These are phyloP conservation scores for Yarrowia sp. DNA, from an alignment of 805 yeast species.

Conservation along the genomic window DNA sequence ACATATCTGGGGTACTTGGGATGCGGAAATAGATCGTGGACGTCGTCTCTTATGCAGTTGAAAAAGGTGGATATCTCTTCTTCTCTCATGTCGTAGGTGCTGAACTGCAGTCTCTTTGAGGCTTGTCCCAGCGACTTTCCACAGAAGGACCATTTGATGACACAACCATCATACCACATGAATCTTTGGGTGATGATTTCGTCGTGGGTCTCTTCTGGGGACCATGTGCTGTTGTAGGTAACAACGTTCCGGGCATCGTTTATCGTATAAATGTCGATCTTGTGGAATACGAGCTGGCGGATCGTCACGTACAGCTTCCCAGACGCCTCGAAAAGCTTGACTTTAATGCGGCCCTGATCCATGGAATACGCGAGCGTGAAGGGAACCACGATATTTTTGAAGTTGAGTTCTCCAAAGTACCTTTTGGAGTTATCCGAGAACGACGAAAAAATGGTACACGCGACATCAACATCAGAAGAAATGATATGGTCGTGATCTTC, in stretches of 20 bases:
- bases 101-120: not conserved
- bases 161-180: slow-evolving; percentile 13
- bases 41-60: not conserved
- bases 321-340: slow-evolving; percentile 7
- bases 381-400: not conserved
- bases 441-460: not conserved
- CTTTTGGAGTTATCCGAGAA: not conserved
- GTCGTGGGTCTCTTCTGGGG: not conserved
- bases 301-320: not conserved
- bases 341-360: slow-evolving; percentile 6
- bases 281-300: slow-evolving; percentile 6
- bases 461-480: not conserved
- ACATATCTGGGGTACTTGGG: not conserved
- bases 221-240: slow-evolving; percentile 2
- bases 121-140: not conserved
- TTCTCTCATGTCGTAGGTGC: slow-evolving; percentile 1
- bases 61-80: not conserved
- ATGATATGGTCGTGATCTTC: not conserved
- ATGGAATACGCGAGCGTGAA: slow-evolving; percentile 1
- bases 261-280: not conserved
- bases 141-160: slow-evolving; percentile 2
- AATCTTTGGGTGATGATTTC: not conserved
- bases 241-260: not conserved
- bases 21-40: slow-evolving; percentile 8
- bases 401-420: slow-evolving; percentile 10